Percentiles rank a stretch among this genome's conserved stretches.
Conservation (phyloP, 116 monocot genomes). For the Phalaenopsis hybrid region DNA sequence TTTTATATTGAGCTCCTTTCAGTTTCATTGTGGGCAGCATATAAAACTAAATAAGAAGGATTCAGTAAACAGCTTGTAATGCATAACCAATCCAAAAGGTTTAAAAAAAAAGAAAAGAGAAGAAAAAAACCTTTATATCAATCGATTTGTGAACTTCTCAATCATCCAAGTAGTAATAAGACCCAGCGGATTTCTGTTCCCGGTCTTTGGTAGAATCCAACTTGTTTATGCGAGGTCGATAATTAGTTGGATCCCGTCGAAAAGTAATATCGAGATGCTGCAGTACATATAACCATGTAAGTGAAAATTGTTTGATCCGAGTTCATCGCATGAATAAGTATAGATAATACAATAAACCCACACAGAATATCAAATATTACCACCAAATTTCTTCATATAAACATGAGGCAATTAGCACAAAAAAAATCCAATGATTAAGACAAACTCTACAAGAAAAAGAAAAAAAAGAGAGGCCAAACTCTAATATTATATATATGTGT, state of each 20-base stretch:
- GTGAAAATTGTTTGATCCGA: no score
- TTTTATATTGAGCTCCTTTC: neutral
- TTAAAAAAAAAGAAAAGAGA: neutral
- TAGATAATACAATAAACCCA: no score
- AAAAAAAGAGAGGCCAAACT: no score
- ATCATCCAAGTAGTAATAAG: constrained; percentile 52
- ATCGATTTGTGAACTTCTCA: neutral
- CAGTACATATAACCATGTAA: neutral
- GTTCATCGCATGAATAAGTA: no score
- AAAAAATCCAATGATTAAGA: no score
- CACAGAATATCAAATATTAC: no score
- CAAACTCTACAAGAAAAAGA: no score
- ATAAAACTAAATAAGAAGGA: neutral
- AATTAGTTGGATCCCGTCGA: constrained; percentile 52
- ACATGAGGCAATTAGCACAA: no score
- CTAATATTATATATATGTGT: no score
- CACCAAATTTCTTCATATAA: no score
- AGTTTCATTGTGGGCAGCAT: neutral
- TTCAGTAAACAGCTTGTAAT: neutral
- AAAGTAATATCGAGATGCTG: constrained; percentile 65
- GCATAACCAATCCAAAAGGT: neutral
- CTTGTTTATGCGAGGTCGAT: constrained; percentile 58
- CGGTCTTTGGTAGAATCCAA: constrained; percentile 52
- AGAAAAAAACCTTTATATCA: neutral
- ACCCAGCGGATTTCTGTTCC: constrained; percentile 53